These are phyloP conservation scores for Pisolithus tinctorius DNA, from an alignment of 768 basidiomycete genomes.

Conservation along the genomic window DNA sequence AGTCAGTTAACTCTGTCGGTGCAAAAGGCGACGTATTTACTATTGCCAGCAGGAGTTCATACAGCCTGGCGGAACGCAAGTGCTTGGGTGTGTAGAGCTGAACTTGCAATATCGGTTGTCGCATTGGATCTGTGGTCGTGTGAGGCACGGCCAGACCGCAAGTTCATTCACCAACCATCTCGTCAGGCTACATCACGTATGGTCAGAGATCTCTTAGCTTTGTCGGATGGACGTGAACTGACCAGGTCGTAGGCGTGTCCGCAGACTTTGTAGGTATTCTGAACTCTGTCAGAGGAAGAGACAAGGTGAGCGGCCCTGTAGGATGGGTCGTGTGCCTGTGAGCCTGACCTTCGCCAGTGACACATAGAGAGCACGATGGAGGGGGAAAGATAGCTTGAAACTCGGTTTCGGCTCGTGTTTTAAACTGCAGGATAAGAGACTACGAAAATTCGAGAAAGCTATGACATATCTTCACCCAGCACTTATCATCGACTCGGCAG, in stretches of 20 bases:
- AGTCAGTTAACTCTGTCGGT: constrained; percentile 16
- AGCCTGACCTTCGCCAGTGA: constrained; percentile 58
- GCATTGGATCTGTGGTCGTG: constrained; percentile 50
- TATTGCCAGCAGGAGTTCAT: constrained; percentile 68
- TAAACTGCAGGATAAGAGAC: constrained; percentile 14
- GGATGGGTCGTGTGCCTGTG: constrained; percentile 1
- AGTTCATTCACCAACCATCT: constrained; percentile 38
- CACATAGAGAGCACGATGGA: constrained; percentile 45
- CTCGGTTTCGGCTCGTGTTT: constrained; percentile 11
- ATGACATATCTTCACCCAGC: constrained; percentile 21
- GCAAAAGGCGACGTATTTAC: constrained; percentile 35
- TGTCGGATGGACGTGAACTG: constrained; percentile 14
- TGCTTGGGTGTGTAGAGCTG: constrained; percentile 52
- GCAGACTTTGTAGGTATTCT: constrained; percentile 53
- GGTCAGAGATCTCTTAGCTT: constrained; percentile 5
- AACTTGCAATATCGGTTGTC: constrained; percentile 64
- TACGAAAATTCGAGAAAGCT: constrained; percentile 14
- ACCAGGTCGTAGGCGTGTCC: constrained; percentile 51
- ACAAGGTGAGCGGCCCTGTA: constrained; percentile 9
- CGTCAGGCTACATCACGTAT: constrained; percentile 42
- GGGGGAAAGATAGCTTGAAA: constrained; percentile 7
- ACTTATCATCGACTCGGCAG: constrained; percentile 17
- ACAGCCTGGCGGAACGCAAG: constrained; percentile 54
- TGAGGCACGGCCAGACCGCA: constrained; percentile 7
- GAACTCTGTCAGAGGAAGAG: constrained; percentile 41